Base-by-base conservation (phyloP, 2,329 filamentous ascomycete genomes). In the Bretziella fagacearum region DNA sequence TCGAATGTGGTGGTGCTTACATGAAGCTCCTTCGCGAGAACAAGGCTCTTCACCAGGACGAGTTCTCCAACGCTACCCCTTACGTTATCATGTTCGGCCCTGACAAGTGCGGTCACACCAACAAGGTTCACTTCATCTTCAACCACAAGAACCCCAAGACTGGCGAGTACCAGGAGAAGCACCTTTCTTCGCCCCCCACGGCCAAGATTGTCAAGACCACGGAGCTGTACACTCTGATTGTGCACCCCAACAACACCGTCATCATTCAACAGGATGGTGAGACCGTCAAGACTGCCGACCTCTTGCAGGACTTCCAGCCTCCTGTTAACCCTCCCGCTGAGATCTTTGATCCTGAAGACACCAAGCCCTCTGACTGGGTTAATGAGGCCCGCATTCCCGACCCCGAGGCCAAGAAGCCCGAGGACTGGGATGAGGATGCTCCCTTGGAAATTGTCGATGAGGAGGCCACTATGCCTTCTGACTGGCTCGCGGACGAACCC, bases 131-230 rank as follows among this genome's bases (percentile, higher is more conserved):
- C 67, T 94, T 98, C 71, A 98, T 98, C 66, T 93, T 98, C 79
- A 91, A 93, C 69, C 91, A 98, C 82, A 98, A 96, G 84, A 98
- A 96, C 78, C 91, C 91, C 62, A 95, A 94, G 83, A 95, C 86
- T 40, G 89, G 89, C 70, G 85, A 95, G 67, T 98, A 98, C 60
- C 89, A 98, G 76, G 91, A 98, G 83, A 98, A 98, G 81, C 91
- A 98, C 69, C 75, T 98, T 54, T 78, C 75, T 62, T 74, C 74
- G 58, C 81, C 89, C 54, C 87, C 91, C 52, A 73, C 80, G 51
- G 87, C 87, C 61, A 82, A 80, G 63, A 91, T 93, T 59, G 73
- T 79, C 70, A 96, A 95, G 79, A 81, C 84, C 53, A 83, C 84
- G 53, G 81, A 89, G 64, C 81, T 98, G 53, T 98, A 98, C 75